Conservation (phyloP, 371 early-diverging fungal genomes). For the Apophysomyces elegans region DNA sequence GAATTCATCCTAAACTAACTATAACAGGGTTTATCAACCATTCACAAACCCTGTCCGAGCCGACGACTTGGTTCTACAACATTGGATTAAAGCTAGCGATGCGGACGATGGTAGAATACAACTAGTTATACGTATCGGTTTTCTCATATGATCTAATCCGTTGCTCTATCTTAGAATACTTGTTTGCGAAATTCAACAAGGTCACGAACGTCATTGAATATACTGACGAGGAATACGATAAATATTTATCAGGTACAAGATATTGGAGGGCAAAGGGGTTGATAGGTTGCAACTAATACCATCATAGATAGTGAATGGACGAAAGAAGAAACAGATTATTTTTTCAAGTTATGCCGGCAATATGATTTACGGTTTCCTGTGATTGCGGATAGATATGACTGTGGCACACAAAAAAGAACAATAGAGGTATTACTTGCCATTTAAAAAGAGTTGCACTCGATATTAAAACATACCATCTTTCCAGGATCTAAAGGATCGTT, state of each 20-base stretch:
- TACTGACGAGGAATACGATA: constrained; percentile 74
- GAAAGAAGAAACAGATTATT: constrained; percentile 83
- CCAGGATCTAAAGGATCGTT: constrained; percentile 84
- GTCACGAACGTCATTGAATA: constrained; percentile 65
- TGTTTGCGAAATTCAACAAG: constrained; percentile 72
- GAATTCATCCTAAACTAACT: background rate
- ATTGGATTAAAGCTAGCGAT: constrained; percentile 72
- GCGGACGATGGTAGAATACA: constrained; percentile 25
- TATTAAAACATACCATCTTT: background rate
- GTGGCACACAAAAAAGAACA: constrained; percentile 36
- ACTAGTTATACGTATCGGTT: background rate
- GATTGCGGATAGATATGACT: constrained; percentile 82
- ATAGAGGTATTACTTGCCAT: constrained; percentile 33
- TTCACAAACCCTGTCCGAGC: constrained; percentile 81
- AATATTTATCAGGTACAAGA: constrained; percentile 49
- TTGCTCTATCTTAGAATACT: constrained; percentile 46
- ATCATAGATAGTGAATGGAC: constrained; percentile 77
- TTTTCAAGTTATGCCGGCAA: constrained; percentile 74
- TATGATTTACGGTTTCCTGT: constrained; percentile 87
- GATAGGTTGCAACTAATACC: background rate
- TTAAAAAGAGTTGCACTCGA: background rate
- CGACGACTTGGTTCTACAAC: constrained; percentile 72
- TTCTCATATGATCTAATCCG: too few species aligned
- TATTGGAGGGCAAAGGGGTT: background rate
- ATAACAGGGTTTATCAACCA: constrained; percentile 65